phyloP scores from a whole-genome alignment of 2,329 filamentous ascomycete genomes.

The Verticillium nonalfalfae region DNA sequence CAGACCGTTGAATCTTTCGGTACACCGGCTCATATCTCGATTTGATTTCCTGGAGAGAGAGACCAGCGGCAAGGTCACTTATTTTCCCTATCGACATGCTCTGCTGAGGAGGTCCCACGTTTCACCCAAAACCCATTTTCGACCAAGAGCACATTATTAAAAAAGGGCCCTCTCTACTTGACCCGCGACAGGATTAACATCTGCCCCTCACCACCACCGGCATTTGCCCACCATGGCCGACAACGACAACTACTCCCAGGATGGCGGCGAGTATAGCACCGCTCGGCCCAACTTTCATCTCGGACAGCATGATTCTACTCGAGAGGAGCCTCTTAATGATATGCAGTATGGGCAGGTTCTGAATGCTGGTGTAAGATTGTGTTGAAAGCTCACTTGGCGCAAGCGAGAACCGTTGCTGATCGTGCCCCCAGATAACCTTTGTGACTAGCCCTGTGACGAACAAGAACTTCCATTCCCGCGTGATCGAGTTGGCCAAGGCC shows the following conservation, averaged over 20 bases:
- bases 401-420: constrained; percentile 7
- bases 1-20: neutral
- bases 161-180: neutral
- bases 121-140: neutral
- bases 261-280: constrained; percentile 7
- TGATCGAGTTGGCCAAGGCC: constrained; percentile 53
- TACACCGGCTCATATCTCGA: neutral
- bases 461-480: constrained; percentile 60
- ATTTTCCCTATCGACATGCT: neutral
- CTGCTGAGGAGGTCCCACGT: neutral
- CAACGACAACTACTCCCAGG: neutral
- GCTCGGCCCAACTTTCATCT: constrained; percentile 53
- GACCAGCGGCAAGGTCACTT: neutral
- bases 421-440: constrained; percentile 60
- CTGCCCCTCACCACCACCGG: neutral
- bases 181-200: neutral
- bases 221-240: neutral
- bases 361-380: constrained; percentile 56
- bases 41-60: neutral
- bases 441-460: constrained; percentile 76
- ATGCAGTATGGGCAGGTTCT: constrained; percentile 61
- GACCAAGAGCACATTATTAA: neutral
- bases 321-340: constrained; percentile 54
- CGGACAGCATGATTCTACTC: constrained; percentile 65
- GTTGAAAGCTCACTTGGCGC: constrained; percentile 5